Base-by-base conservation (phyloP, 345 rosid species). In the Zanthoxylum bungeanum region DNA sequence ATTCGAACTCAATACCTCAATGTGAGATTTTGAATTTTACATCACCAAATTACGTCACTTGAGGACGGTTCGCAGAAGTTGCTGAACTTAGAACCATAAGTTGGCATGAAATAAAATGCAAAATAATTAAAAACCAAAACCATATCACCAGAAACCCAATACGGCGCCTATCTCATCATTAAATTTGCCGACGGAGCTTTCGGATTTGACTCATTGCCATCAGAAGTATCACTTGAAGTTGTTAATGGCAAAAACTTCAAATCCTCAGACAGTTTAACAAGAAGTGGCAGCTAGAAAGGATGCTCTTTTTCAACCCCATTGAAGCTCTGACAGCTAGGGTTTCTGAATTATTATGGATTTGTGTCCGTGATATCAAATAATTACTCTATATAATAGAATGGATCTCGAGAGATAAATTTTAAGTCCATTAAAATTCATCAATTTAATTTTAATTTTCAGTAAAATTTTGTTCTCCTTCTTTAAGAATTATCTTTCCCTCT, bases 181-280 rank as follows among this genome's bases (percentile, higher is more conserved):
- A 82, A 75, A 66, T 71, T 80, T 24, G 78, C 76, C 1, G 76
- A 76, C 28, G 71, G 74, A 0, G 86, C 85, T 9, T 77, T 70
- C 7, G 88, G 88, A 28, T 64, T 84, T 49, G 88, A 88, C 75
- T 40, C 73, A 9, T 31, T 84, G 36, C 88, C 80, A 7, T 83
- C 93, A 0, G 78, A 84, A 50, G 77, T 77, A 44, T 83, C 70
- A 0, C 19, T 83, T 0, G 51, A 67, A 52, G 74, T 76, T 10
- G 82, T 62, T 0, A 50, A 71, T 68, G 69, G n/a, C n/a, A n/a
- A 47, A n/a, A n/a, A n/a, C 28, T 71, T 60, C 7, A 60, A 27
- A 60, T 24, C 7, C 4, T 60, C 66, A 64, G 77, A 40, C 72
- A 30, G 52, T 77, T 6, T 77, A 71, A 60, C 21, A 86, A n/a